A percentile compares a stretch with the other conserved stretches of the same genome.
These are phyloP conservation scores for Fusarium siculi DNA, from an alignment of 2,329 filamentous ascomycete species.

Conservation along the genomic window DNA sequence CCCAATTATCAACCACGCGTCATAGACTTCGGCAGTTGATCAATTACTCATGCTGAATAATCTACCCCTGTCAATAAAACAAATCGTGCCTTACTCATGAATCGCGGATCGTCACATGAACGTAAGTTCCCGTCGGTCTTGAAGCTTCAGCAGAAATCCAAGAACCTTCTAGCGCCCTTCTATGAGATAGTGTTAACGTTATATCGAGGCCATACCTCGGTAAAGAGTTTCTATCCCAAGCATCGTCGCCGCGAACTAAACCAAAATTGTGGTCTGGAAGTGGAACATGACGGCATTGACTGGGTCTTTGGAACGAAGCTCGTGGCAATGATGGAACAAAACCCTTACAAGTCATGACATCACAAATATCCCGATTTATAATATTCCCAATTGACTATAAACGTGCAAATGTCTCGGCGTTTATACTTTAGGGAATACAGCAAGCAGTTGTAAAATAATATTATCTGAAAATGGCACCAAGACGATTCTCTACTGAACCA, in stretches of 20 bases:
- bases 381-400: neutral
- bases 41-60: constrained; percentile 12
- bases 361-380: neutral
- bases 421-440: fast-evolving
- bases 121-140: neutral
- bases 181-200: neutral
- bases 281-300: constrained; percentile 27
- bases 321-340: neutral
- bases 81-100: neutral
- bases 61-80: neutral
- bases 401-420: fast-evolving
- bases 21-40: neutral
- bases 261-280: constrained; percentile 2
- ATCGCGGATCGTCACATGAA: neutral
- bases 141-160: neutral
- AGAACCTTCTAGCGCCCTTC: neutral
- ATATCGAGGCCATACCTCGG: neutral
- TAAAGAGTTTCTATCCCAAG: neutral
- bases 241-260: neutral
- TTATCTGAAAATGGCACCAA: constrained; percentile 9
- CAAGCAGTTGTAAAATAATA: neutral
- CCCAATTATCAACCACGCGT: neutral
- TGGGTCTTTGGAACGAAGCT: neutral
- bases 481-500: constrained; percentile 4
- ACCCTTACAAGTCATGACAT: constrained; percentile 15